Percentiles rank a stretch among this genome's conserved stretches.
These are phyloP conservation scores for Thalassia testudinum DNA, from an alignment of 116 monocot genomes.

Conservation along the genomic window DNA sequence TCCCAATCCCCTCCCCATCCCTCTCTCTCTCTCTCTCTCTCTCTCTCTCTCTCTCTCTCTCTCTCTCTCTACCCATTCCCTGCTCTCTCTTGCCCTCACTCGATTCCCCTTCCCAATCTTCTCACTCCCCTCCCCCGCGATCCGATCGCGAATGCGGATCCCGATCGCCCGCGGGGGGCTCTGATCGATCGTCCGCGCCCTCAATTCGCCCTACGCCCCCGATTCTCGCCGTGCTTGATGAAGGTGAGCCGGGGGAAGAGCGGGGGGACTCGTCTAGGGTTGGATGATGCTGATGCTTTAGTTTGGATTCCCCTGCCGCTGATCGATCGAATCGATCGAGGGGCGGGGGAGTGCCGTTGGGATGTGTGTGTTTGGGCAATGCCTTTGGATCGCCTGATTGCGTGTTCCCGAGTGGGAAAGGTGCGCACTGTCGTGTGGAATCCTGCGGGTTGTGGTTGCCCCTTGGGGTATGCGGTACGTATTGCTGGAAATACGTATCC, in stretches of 20 bases:
- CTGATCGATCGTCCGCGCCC: slow-evolving; percentile 5
- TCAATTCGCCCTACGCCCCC: slow-evolving; percentile 18
- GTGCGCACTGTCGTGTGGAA: too few relatives aligned
- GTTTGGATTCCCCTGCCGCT: not conserved
- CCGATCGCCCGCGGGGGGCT: slow-evolving; percentile 1
- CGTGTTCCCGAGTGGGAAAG: not conserved
- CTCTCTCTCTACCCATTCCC: not conserved
- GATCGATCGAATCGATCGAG: not conserved
- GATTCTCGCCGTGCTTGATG: slow-evolving; percentile 12
- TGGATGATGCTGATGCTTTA: not conserved
- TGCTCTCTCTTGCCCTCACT: slow-evolving; percentile 2
- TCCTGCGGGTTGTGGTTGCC: too few relatives aligned
- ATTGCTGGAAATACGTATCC: too few relatives aligned
- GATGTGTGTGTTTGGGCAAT: not conserved
- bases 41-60: too few relatives aligned
- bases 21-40: slow-evolving; percentile 3
- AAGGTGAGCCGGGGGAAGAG: slow-evolving; percentile 32
- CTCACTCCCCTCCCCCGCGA: not conserved
- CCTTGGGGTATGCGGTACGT: too few relatives aligned
- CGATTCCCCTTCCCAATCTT: too few relatives aligned
- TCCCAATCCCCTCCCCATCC: slow-evolving; percentile 9
- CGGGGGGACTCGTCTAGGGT: slow-evolving; percentile 1
- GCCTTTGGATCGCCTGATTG: not conserved
- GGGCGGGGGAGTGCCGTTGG: not conserved
- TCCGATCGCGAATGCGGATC: not conserved